These are phyloP conservation scores for Suhomyces maxii DNA, from an alignment of 1,139 yeast genomes.

Conservation along the genomic window DNA sequence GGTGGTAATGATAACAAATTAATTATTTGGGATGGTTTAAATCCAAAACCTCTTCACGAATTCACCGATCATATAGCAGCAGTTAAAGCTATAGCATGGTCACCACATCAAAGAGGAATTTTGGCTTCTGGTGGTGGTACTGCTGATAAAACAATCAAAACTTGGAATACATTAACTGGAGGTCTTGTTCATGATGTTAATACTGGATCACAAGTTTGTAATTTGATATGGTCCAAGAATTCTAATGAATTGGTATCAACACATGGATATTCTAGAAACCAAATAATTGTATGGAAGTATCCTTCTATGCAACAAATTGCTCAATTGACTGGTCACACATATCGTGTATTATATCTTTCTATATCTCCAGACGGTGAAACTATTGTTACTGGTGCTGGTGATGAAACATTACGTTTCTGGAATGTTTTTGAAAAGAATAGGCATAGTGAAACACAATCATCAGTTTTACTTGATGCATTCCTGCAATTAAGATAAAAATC, in stretches of 20 bases:
- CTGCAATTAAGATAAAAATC: slow-evolving; percentile 67
- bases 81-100: slow-evolving; percentile 95
- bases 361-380: slow-evolving; percentile 97
- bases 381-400: slow-evolving; percentile 99
- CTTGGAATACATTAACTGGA: slow-evolving; percentile 91
- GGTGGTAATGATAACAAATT: slow-evolving; percentile 93
- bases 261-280: slow-evolving; percentile 91
- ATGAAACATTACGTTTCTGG: slow-evolving; percentile 94
- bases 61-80: slow-evolving; percentile 91
- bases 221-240: slow-evolving; percentile 88
- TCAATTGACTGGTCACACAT: slow-evolving; percentile 90
- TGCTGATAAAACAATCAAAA: slow-evolving; percentile 84
- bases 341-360: slow-evolving; percentile 84
- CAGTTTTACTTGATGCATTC: slow-evolving; percentile 75
- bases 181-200: slow-evolving; percentile 72
- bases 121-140: slow-evolving; percentile 98
- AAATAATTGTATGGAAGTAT: slow-evolving; percentile 91
- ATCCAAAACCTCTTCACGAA: slow-evolving; percentile 65
- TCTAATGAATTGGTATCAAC: slow-evolving; percentile 92
- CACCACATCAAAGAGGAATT: slow-evolving; percentile 93
- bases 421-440: slow-evolving; percentile 80
- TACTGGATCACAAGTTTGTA: slow-evolving; percentile 96
- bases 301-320: slow-evolving; percentile 93
- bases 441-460: slow-evolving; percentile 55
- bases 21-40: slow-evolving; percentile 83